These are phyloP conservation scores for Xylaria acuta DNA, from an alignment of 495 filamentous ascomycete species.

Conservation along the genomic window DNA sequence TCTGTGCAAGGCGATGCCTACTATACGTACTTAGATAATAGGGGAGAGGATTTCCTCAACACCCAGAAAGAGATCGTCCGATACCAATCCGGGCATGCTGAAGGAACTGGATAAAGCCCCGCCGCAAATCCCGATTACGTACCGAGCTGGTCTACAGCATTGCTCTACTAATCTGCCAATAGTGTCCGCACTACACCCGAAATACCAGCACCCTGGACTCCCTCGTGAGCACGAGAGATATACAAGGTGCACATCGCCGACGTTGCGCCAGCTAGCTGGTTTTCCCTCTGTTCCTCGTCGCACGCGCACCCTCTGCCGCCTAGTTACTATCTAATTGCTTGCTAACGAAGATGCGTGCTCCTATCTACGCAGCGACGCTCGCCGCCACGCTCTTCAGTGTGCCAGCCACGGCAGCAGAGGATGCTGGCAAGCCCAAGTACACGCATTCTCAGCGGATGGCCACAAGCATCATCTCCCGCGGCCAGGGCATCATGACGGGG, in stretches of 20 bases:
- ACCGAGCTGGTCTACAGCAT: background rate
- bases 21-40: background rate
- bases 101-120: background rate
- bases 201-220: background rate
- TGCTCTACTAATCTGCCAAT: background rate
- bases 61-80: background rate
- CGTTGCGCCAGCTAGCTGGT: background rate
- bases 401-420: conserved; percentile 8
- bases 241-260: conserved; percentile 22
- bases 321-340: background rate
- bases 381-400: conserved; percentile 27
- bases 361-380: conserved; percentile 15
- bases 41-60: background rate
- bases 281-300: conserved; percentile 4
- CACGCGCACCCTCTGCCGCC: background rate
- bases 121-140: background rate
- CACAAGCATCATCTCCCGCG: conserved; percentile 51
- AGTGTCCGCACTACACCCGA: conserved; percentile 12
- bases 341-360: conserved; percentile 17
- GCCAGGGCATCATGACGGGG: conserved; percentile 48
- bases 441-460: conserved; percentile 55
- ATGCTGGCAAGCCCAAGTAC: conserved; percentile 19
- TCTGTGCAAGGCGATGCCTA: background rate
- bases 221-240: conserved; percentile 2
- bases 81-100: background rate